phyloP scores from a whole-genome alignment of 495 filamentous ascomycete genomes.

The Clavariopsis aquatica region DNA sequence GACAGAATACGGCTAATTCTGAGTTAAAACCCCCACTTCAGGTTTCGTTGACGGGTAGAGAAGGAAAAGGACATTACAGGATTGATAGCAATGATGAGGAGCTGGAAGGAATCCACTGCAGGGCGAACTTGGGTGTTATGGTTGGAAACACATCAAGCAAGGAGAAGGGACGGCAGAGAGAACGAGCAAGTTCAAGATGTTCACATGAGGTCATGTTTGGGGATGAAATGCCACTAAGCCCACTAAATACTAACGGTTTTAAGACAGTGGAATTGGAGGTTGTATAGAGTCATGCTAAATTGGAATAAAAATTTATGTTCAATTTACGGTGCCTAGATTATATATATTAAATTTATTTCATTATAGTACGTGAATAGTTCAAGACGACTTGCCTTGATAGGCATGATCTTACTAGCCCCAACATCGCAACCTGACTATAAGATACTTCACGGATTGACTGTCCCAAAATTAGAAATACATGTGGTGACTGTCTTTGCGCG shows the following conservation, averaged over 20 bases:
- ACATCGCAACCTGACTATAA: no score
- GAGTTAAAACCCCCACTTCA: background rate
- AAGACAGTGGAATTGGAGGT: background rate
- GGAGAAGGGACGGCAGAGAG: background rate
- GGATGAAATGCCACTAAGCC: constrained; percentile 17
- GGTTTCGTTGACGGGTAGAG: background rate
- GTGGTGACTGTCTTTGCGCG: no score
- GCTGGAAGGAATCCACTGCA: constrained; percentile 1
- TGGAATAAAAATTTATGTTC: background rate
- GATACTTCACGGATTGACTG: no score
- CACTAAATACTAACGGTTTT: constrained; percentile 4
- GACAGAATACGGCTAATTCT: background rate
- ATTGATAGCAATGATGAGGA: background rate
- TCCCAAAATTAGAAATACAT: no score
- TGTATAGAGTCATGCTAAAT: background rate
- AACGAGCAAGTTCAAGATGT: constrained; percentile 1
- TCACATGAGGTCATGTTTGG: constrained; percentile 12
- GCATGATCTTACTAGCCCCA: no score
- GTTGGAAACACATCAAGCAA: background rate
- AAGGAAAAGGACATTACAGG: background rate
- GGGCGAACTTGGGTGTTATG: constrained; percentile 16
- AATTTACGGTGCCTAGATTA: no score
- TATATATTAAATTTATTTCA: no score
- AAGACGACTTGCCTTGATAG: no score
- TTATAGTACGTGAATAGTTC: no score